A percentile compares a stretch with the other conserved stretches of the same genome.
phyloP scores from a whole-genome alignment of 139 green algal genomes.

The Deuterostichococcus epilithicus region DNA sequence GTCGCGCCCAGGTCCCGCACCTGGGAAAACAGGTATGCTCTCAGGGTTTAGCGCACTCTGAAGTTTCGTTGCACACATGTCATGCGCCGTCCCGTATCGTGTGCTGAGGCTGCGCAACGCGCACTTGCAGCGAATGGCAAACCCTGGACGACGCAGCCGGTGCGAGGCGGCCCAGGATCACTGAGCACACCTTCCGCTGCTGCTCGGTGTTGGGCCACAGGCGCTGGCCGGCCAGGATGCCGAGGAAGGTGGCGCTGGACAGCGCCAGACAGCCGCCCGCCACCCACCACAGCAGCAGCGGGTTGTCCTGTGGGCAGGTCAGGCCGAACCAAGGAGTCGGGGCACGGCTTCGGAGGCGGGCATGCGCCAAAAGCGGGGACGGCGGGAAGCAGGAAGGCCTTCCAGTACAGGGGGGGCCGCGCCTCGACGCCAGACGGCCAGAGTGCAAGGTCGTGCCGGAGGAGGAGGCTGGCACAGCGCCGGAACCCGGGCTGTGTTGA shows the following conservation, averaged over 20 bases:
- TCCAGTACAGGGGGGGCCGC: too few species aligned
- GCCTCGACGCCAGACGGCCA: neutral
- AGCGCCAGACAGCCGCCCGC: neutral
- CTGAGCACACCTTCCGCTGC: neutral
- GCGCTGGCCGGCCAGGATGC: neutral
- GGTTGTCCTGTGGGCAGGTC: neutral
- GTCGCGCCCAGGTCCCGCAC: constrained; percentile 45
- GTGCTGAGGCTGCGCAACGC: neutral
- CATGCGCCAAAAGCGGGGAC: too few species aligned
- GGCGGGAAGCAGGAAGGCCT: too few species aligned
- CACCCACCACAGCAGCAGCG: neutral
- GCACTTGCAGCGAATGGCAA: neutral
- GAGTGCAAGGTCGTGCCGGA: neutral
- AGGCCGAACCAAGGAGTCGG: too few species aligned
- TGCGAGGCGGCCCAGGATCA: too few species aligned
- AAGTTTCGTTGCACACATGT: too few species aligned
- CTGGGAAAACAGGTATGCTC: neutral
- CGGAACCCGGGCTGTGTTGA: neutral
- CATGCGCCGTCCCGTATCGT: neutral
- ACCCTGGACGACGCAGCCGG: neutral
- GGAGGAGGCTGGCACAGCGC: neutral
- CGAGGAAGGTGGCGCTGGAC: neutral
- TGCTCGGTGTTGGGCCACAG: neutral
- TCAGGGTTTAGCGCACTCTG: too few species aligned
- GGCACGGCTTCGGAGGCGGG: too few species aligned